Percentiles rank a stretch among this genome's conserved stretches.
Conservation (phyloP, 1,284 basidiomycete genomes). For the Malassezia japonica region DNA sequence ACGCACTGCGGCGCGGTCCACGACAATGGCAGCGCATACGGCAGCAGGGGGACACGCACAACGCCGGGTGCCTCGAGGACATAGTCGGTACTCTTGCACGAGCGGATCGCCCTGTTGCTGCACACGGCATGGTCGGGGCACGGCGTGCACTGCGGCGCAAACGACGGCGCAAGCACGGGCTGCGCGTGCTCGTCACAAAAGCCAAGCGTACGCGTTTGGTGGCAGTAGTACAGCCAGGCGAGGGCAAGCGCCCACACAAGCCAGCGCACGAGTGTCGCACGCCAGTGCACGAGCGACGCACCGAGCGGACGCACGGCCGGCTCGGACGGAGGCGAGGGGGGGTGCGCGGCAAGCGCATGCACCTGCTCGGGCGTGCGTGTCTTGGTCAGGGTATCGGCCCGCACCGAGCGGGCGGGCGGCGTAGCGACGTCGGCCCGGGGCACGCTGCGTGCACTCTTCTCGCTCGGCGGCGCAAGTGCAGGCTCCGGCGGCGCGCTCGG, state of each 20-base stretch:
- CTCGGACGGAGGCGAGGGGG: too few relatives aligned
- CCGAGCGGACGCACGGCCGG: not conserved
- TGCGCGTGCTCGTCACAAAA: slow-evolving; percentile 29
- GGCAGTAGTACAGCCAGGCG: slow-evolving; percentile 29
- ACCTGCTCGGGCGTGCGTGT: not conserved
- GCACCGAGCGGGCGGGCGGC: too few relatives aligned
- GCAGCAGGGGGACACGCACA: slow-evolving; percentile 25
- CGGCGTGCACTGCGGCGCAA: slow-evolving; percentile 21
- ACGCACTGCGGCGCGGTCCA: slow-evolving; percentile 23
- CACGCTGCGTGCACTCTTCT: too few relatives aligned
- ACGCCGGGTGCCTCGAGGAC: slow-evolving; percentile 22
- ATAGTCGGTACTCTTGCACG: slow-evolving; percentile 34
- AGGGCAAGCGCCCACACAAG: not conserved
- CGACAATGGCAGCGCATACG: slow-evolving; percentile 22
- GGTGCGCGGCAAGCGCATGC: not conserved
- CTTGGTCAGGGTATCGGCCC: too few relatives aligned
- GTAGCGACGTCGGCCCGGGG: too few relatives aligned
- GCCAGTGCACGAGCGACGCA: not conserved
- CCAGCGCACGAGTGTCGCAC: slow-evolving; percentile 5
- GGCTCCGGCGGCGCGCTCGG: too few relatives aligned
- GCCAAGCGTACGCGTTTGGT: slow-evolving; percentile 27
- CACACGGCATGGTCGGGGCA: slow-evolving; percentile 38
- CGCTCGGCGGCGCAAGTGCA: too few relatives aligned
- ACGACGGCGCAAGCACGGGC: slow-evolving; percentile 14
- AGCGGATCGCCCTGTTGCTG: slow-evolving; percentile 19